phyloP scores from a whole-genome alignment of 805 yeast genomes.

The Wickerhamomyces ciferrii region DNA sequence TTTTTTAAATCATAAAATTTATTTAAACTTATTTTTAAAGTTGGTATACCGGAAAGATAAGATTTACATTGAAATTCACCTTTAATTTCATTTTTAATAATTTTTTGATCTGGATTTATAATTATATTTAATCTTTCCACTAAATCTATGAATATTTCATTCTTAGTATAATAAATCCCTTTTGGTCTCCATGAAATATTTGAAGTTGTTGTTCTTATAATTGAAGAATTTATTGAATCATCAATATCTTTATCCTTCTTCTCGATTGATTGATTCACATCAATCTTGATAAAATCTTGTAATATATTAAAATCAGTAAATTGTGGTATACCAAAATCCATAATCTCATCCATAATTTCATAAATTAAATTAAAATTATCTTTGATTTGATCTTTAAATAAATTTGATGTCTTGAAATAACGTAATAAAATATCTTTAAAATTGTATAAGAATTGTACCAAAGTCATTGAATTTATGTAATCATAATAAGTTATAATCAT shows the following conservation, averaged over 20 bases:
- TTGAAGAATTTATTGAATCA: slow-evolving; percentile 53
- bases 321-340: slow-evolving; percentile 87
- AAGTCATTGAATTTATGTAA: slow-evolving; percentile 47
- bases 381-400: slow-evolving; percentile 54
- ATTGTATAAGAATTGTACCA: slow-evolving; percentile 48
- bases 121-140: slow-evolving; percentile 68
- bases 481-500: slow-evolving; percentile 19
- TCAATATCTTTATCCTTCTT: background rate
- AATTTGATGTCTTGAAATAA: slow-evolving; percentile 32
- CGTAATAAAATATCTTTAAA: slow-evolving; percentile 37
- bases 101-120: slow-evolving; percentile 50
- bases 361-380: slow-evolving; percentile 74
- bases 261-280: slow-evolving; percentile 36
- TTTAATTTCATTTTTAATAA: slow-evolving; percentile 59
- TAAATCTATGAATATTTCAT: slow-evolving; percentile 86
- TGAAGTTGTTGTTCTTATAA: slow-evolving; percentile 72
- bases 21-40: slow-evolving; percentile 70
- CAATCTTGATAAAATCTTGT: slow-evolving; percentile 70
- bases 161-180: slow-evolving; percentile 81
- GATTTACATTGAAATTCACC: slow-evolving; percentile 74
- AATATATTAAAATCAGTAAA: slow-evolving; percentile 74
- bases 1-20: slow-evolving; percentile 60
- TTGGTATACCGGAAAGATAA: slow-evolving; percentile 89
- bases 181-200: slow-evolving; percentile 90
- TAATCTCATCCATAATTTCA: slow-evolving; percentile 84